Conservation (phyloP, 371 early-diverging fungal species). For the Blyttiomyces sp. region DNA sequence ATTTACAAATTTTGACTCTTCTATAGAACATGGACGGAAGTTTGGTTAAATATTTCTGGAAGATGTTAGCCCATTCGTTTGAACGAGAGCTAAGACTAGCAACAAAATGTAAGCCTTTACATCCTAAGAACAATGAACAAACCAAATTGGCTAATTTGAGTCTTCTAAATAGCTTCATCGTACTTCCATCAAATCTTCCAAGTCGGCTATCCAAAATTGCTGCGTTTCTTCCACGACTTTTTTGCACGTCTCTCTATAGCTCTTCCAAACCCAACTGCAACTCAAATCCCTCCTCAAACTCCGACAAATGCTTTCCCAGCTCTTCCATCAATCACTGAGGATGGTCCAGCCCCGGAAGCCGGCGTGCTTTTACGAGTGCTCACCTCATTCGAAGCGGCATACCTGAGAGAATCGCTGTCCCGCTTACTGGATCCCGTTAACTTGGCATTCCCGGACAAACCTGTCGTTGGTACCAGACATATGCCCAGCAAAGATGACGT, state of each 20-base stretch:
- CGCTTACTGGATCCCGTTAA: conserved; percentile 63
- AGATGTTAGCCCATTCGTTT: conserved; percentile 38
- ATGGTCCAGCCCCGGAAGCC: conserved; percentile 48
- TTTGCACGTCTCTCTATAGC: conserved; percentile 67
- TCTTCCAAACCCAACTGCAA: conserved; percentile 3
- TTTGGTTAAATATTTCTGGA: conserved; percentile 49
- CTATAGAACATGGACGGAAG: conserved; percentile 40
- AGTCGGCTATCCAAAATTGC: conserved; percentile 69
- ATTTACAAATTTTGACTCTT: too few relatives aligned
- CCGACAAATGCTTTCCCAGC: too few relatives aligned
- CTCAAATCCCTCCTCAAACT: not conserved
- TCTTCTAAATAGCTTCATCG: conserved; percentile 26
- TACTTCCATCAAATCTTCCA: conserved; percentile 69
- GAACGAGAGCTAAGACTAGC: conserved; percentile 45
- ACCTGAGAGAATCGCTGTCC: conserved; percentile 59
- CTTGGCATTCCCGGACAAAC: conserved; percentile 52
- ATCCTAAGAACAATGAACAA: conserved; percentile 61
- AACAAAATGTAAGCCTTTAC: conserved; percentile 37
- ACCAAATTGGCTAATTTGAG: conserved; percentile 61
- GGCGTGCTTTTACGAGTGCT: conserved; percentile 65
- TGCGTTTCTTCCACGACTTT: conserved; percentile 72
- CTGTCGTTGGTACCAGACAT: conserved; percentile 19
- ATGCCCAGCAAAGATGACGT: conserved; percentile 46
- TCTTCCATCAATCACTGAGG: not conserved
- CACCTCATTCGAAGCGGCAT: conserved; percentile 65